Percentiles rank a stretch among this genome's conserved stretches.
Conservation (phyloP, 2,329 filamentous ascomycete species). For the Emergomyces africanus region DNA sequence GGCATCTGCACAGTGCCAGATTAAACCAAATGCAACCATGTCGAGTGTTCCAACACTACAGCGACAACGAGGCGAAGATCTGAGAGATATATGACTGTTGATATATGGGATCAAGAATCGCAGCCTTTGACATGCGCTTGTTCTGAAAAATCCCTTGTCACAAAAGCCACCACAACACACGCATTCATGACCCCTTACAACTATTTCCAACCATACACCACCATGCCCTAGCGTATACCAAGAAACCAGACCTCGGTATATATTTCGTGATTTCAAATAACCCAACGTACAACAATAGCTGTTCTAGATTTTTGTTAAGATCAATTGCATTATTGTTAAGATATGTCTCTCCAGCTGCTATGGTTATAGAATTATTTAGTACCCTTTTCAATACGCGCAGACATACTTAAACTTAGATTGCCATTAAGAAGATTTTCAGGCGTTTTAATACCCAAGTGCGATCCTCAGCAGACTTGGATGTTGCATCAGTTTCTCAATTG, state of each 20-base stretch:
- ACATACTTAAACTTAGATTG: background rate
- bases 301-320: background rate
- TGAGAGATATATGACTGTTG: background rate
- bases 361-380: background rate
- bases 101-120: background rate
- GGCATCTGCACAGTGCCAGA: background rate
- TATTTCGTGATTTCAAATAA: background rate
- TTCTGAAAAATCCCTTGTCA: too few species aligned
- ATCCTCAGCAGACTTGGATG: background rate
- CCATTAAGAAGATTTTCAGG: background rate
- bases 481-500: background rate
- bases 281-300: background rate
- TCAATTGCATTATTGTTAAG: background rate
- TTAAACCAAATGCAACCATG: background rate
- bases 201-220: background rate
- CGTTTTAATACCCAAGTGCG: background rate
- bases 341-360: background rate
- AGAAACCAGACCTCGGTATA: background rate
- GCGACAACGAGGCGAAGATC: too few species aligned
- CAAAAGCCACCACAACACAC: background rate
- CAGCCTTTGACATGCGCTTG: background rate
- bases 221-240: too few species aligned
- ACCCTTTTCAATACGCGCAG: background rate
- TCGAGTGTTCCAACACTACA: background rate
- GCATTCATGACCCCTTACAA: background rate